Percentiles rank a stretch among this genome's conserved stretches.
Evolutionary conservation across 2,329 filamentous ascomycete species (phyloP).

Genomic region (Orbilia blumenaviensis): DNA sequence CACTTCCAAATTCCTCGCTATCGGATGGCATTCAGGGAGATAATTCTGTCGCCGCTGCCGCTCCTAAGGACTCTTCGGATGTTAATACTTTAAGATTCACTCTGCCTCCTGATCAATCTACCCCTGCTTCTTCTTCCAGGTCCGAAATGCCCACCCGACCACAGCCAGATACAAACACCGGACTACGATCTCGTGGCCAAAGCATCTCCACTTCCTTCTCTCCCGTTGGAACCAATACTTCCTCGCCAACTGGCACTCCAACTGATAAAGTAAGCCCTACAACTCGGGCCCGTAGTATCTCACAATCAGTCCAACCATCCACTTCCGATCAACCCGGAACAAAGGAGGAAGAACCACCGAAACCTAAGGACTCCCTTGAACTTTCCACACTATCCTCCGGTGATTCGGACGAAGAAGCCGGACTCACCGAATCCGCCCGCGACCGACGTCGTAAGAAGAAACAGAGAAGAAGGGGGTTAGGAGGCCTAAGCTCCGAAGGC

Average conservation of each 20-base stretch:
- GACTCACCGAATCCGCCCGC: conserved; percentile 72
- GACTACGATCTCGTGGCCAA: conserved; percentile 46
- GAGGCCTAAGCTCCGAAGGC: conserved; percentile 64
- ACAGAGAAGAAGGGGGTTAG: conserved; percentile 45
- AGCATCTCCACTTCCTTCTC: conserved; percentile 51
- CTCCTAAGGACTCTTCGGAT: conserved; percentile 24
- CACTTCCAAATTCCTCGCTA: conserved; percentile 32
- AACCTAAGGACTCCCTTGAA: conserved; percentile 33
- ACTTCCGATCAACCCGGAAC: conserved; percentile 13
- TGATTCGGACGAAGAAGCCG: conserved; percentile 79
- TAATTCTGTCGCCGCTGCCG: neutral
- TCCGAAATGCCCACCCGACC: conserved; percentile 39
- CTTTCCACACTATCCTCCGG: conserved; percentile 48
- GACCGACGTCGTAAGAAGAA: conserved; percentile 75
- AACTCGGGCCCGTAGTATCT: conserved; percentile 31
- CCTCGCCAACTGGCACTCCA: conserved; percentile 26
- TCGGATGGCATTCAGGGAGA: conserved; percentile 18
- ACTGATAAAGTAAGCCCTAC: conserved; percentile 38
- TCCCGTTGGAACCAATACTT: conserved; percentile 13
- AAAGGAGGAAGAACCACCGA: conserved; percentile 21
- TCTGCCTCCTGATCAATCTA: neutral
- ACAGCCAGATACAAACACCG: conserved; percentile 24
- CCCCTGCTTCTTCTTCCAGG: conserved; percentile 27
- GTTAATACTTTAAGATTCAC: conserved; percentile 22
- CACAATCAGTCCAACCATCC: conserved; percentile 37